Evolutionary conservation across 208 protist genomes (phyloP).

Genomic region (Trypanosoma brucei): DNA sequence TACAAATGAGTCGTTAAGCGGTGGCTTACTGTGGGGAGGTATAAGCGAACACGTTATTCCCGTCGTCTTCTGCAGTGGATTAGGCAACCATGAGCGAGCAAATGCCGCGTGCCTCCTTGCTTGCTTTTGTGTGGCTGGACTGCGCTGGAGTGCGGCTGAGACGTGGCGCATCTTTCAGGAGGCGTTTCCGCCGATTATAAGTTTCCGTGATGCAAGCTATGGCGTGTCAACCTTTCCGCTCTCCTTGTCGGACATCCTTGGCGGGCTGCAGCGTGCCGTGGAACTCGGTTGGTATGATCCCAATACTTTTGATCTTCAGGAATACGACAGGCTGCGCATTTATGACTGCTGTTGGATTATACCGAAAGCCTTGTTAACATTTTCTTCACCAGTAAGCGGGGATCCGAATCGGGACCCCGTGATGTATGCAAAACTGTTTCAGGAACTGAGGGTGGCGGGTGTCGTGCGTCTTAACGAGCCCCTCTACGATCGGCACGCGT

Average conservation of each 20-base stretch:
- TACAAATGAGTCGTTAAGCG: too few species aligned
- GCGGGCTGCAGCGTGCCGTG: conserved; percentile 66
- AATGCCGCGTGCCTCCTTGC: conserved; percentile 84
- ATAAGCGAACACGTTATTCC: conserved; percentile 11
- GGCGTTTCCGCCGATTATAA: conserved; percentile 76
- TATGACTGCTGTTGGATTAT: conserved; percentile 95
- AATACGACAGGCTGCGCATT: conserved; percentile 83
- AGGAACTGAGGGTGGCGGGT: conserved; percentile 72
- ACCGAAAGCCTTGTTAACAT: conserved; percentile 90
- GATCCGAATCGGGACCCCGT: conserved; percentile 22
- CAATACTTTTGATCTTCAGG: conserved; percentile 83
- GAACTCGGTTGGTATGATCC: conserved; percentile 71
- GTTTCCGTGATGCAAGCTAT: conserved; percentile 93
- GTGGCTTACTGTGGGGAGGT: too few species aligned
- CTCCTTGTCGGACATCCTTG: conserved; percentile 72
- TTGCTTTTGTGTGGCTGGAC: conserved; percentile 62
- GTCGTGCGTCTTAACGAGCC: conserved; percentile 93
- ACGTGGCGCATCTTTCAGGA: conserved; percentile 50
- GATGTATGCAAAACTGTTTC: conserved; percentile 58
- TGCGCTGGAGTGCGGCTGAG: conserved; percentile 53
- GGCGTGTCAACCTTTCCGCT: conserved; percentile 80
- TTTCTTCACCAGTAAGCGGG: conserved; percentile 70
- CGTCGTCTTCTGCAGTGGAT: conserved; percentile 50
- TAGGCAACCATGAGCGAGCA: conserved; percentile 70
- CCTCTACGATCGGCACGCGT: conserved; percentile 83